Evolutionary conservation across 2,329 filamentous ascomycete genomes (phyloP).

Genomic region (Incumbomyces delicatus): DNA sequence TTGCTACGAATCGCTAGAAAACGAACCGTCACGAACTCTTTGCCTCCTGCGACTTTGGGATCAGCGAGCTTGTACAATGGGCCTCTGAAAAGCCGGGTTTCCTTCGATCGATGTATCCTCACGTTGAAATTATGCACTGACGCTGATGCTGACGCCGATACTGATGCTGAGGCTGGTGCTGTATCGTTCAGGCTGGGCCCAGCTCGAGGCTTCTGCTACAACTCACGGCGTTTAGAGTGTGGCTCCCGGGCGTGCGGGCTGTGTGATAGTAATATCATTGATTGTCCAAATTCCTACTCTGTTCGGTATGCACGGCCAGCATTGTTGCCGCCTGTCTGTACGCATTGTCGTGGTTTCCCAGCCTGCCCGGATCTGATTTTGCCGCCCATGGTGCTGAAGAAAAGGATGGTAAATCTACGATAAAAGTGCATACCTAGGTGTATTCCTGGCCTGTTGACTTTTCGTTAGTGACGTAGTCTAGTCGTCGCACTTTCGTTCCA

Average conservation of each 20-base stretch:
- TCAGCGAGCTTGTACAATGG: constrained; percentile 8
- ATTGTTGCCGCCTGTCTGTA: no score
- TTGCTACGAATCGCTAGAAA: constrained; percentile 16
- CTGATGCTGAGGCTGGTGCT: not conserved
- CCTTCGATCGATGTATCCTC: constrained; percentile 1
- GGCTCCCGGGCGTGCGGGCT: not conserved
- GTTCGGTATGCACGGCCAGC: not conserved
- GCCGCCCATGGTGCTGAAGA: no score
- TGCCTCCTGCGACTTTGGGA: constrained; percentile 5
- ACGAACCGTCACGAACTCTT: constrained; percentile 10
- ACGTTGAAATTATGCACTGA: not conserved
- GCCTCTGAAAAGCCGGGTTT: not conserved
- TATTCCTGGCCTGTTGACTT: no score
- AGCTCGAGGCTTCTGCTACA: constrained; percentile 2
- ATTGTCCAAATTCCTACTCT: no score
- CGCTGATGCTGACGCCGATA: not conserved
- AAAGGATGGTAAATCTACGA: no score
- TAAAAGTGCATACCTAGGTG: no score
- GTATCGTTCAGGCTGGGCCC: no score
- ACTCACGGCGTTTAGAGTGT: constrained; percentile 4
- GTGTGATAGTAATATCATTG: constrained; percentile 6
- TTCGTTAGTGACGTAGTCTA: no score
- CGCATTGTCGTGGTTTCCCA: no score
- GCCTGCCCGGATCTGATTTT: no score
- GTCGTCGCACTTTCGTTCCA: no score